Base-by-base conservation (phyloP, 2,329 filamentous ascomycete species). In the Polychaeton citri region DNA sequence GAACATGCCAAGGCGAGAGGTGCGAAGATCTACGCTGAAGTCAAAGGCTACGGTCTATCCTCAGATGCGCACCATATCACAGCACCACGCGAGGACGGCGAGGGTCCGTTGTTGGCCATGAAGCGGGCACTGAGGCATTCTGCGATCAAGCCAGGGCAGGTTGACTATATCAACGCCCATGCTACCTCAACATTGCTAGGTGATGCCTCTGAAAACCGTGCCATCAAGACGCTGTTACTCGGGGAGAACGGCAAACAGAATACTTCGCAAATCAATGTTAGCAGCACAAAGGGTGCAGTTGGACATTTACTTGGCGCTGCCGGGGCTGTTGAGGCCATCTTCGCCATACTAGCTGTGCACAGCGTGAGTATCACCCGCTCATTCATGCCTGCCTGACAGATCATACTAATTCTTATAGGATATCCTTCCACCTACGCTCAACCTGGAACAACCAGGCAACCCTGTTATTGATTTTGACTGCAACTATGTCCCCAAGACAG, bases 141-240 rank as follows among this genome's bases (percentile, higher is more conserved):
- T 0, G 61, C 68, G 1, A 52, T 93, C 24, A 67, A 66, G 35
- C 87, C 90, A 0, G 60, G 61, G 1, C 63, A 76, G 28, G 76
- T 98, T 4, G 83, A 87, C 56, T 98, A 98, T 56, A 73, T 98
- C 53, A 98, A 96, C 52, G 90, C 90, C 1, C 90, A 98, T 54
- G 90, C 88, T 1, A 98, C 90, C 1, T 83, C 82, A 16, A 98
- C 88, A 0, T 59, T 69, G 5, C 69, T 96, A 2, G 90, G 90
- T 1, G 90, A 98, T 61, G 71, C 74, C 16, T 88, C 90, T 1
- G 90, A 98, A 61, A 88, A 88, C 34, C 64, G 68, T 6, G 90
- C 90, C 0, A 88, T 96, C 47, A 79, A 76, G 42, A 63, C 72
- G 1, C 60, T 98, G 26, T 76, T 96, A 62, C 64, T 85, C 7